Evolutionary conservation across 2,329 filamentous ascomycete species (phyloP).

Genomic region (Paecilomyces sp.): DNA sequence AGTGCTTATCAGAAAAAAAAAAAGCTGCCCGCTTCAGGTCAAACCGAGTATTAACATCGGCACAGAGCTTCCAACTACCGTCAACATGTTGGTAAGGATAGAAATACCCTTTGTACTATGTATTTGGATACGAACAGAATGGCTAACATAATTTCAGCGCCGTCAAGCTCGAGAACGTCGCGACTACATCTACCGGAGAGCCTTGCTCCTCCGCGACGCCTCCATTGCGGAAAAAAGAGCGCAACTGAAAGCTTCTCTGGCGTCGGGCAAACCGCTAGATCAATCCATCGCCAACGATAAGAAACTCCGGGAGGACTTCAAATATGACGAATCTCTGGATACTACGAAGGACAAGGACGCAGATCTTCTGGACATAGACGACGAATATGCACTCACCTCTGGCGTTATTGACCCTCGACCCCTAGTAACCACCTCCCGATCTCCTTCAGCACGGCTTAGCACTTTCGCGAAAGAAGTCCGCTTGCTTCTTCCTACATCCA

Average conservation of each 20-base stretch:
- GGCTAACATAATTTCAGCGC: conserved; percentile 37
- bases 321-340: conserved; percentile 83
- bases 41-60: background rate
- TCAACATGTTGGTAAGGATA: background rate
- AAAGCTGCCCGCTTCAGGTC: conserved; percentile 24
- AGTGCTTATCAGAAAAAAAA: conserved; percentile 29
- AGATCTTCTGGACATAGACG: conserved; percentile 74
- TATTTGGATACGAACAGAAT: background rate
- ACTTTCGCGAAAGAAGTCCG: conserved; percentile 91
- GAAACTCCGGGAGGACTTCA: conserved; percentile 74
- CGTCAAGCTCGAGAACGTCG: conserved; percentile 71
- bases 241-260: conserved; percentile 76
- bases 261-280: conserved; percentile 80
- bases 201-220: conserved; percentile 79
- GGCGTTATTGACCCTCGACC: conserved; percentile 85
- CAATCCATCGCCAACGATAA: conserved; percentile 81
- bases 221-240: conserved; percentile 89
- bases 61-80: background rate
- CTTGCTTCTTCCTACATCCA: conserved; percentile 73
- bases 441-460: conserved; percentile 75
- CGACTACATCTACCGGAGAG: conserved; percentile 86
- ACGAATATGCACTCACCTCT: conserved; percentile 87
- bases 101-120: background rate
- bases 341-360: conserved; percentile 65
- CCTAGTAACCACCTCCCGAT: conserved; percentile 83